These are phyloP conservation scores for Trypanosoma grayi DNA, from an alignment of 208 protist species.

Conservation along the genomic window DNA sequence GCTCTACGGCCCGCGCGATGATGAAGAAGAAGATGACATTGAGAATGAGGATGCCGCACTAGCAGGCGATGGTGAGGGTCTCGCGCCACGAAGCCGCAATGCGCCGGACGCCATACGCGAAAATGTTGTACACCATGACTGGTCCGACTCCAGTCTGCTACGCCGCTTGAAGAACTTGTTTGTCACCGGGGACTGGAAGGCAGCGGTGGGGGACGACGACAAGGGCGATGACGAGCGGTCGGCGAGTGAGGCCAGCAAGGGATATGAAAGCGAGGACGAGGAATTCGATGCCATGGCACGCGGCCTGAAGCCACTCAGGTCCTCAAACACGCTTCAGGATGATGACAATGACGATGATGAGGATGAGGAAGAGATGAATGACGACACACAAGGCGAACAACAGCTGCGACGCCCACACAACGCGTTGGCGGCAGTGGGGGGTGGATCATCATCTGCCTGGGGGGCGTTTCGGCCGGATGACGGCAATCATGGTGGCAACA, in stretches of 20 bases:
- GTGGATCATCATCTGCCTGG: conserved; percentile 6
- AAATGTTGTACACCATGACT: conserved; percentile 44
- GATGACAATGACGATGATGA: conserved; percentile 37
- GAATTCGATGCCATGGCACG: conserved; percentile 74
- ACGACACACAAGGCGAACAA: too few relatives aligned
- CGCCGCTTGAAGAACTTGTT: conserved; percentile 91
- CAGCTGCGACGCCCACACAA: too few relatives aligned
- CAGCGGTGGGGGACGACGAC: conserved; percentile 28
- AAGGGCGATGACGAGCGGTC: conserved; percentile 49
- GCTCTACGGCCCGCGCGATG: conserved; percentile 29
- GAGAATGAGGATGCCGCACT: conserved; percentile 41
- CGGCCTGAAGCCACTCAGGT: conserved; percentile 42
- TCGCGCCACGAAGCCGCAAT: conserved; percentile 62
- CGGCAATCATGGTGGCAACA: neutral
- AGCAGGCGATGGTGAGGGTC: conserved; percentile 14
- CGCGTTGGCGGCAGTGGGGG: neutral
- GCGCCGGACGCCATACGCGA: conserved; percentile 65
- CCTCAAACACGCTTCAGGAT: conserved; percentile 17
- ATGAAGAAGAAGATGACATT: conserved; percentile 29
- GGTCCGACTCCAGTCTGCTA: conserved; percentile 45
- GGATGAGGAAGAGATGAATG: neutral
- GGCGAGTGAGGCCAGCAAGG: conserved; percentile 50
- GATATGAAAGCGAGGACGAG: conserved; percentile 86
- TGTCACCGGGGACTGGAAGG: conserved; percentile 94
- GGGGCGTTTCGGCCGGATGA: conserved; percentile 22